These are phyloP conservation scores for Backusella psychrophila DNA, from an alignment of 192 early-diverging fungal genomes.

Conservation along the genomic window DNA sequence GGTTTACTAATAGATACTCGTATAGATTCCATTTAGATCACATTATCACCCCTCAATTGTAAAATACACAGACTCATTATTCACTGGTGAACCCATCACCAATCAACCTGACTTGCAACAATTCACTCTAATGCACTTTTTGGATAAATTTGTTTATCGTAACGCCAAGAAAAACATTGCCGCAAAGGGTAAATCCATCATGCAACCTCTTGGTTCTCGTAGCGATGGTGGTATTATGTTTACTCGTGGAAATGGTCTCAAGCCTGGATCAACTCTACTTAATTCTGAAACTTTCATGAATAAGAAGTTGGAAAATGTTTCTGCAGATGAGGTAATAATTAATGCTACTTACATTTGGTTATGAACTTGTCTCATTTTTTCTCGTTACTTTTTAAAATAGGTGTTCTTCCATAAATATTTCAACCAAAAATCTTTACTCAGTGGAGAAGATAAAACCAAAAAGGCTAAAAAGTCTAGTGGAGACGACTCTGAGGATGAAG, in stretches of 20 bases:
- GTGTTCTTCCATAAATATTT: conserved; percentile 81
- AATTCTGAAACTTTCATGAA: conserved; percentile 63
- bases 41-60: conserved; percentile 94
- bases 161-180: conserved; percentile 77
- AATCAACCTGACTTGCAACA: conserved; percentile 79
- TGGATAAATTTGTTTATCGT: conserved; percentile 94
- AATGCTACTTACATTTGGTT: background rate
- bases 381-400: conserved; percentile 16
- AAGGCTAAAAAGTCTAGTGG: conserved; percentile 27
- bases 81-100: conserved; percentile 66
- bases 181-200: conserved; percentile 62
- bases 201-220: conserved; percentile 57
- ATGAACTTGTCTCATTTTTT: background rate
- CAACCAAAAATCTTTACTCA: conserved; percentile 48
- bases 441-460: conserved; percentile 14
- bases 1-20: background rate
- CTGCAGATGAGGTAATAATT: conserved; percentile 64
- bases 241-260: conserved; percentile 60
- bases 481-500: conserved; percentile 66
- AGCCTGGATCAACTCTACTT: conserved; percentile 46
- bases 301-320: conserved; percentile 58
- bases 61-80: conserved; percentile 74
- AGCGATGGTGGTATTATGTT: conserved; percentile 55
- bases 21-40: conserved; percentile 57
- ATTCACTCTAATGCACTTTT: conserved; percentile 89